Conservation (phyloP, 1,284 basidiomycete species). For the Puccinia coronata region DNA sequence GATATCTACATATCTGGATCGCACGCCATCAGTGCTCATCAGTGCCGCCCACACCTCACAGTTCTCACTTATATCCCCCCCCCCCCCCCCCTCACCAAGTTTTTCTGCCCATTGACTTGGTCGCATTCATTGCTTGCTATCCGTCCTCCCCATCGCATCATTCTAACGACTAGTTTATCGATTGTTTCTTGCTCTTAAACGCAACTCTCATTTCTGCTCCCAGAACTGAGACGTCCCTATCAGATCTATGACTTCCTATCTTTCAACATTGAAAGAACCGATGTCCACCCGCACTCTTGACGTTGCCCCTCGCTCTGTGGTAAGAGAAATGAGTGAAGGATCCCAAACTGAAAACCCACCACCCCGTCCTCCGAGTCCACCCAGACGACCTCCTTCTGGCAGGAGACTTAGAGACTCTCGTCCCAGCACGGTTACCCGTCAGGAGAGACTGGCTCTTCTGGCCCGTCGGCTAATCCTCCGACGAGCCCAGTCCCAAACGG, state of each 20-base stretch:
- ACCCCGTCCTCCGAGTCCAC: background rate
- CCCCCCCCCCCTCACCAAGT: background rate
- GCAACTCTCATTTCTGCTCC: background rate
- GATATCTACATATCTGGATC: background rate
- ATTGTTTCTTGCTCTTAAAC: background rate
- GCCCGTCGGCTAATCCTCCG: background rate
- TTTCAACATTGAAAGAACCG: background rate
- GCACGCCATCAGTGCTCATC: too few relatives aligned
- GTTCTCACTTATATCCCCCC: background rate
- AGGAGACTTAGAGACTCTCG: background rate
- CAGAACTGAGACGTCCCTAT: background rate
- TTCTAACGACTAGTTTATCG: background rate
- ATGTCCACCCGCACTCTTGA: background rate
- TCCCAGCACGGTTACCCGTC: too few relatives aligned
- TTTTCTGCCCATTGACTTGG: background rate
- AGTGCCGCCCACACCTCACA: too few relatives aligned
- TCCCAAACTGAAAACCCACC: background rate
- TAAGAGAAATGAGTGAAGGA: background rate
- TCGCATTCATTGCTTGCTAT: background rate
- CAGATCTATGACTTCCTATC: background rate
- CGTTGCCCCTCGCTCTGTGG: conserved; percentile 8
- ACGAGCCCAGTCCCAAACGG: background rate
- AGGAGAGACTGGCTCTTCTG: too few relatives aligned
- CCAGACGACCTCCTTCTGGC: conserved; percentile 1
- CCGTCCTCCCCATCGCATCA: background rate